Base-by-base conservation (phyloP, 2,329 filamentous ascomycete genomes). In the Talaromyces pinophilus region DNA sequence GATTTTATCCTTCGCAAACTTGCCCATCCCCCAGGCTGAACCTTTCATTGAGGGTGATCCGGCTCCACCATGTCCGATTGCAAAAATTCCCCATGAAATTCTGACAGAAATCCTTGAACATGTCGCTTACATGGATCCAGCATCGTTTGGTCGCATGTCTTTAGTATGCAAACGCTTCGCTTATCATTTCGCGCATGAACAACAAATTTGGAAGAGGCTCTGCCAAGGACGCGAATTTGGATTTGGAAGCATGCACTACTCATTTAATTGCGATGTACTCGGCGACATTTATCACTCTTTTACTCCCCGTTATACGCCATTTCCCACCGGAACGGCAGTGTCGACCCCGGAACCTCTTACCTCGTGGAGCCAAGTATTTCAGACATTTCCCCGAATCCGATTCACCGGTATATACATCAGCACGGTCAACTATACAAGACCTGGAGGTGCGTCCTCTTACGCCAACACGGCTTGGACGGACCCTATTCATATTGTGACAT, bases 381-480 rank as follows among this genome's bases (percentile, higher is more conserved):
- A 90, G 46, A 82, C 83, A 5, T 90, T 93, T 15, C 94, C 95
- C 2, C 89, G 95, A 52, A 85, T 98, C 67, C 92, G 95, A 66
- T 99, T 96, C 83, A 95, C 95, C 73, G 95, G 95, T 30, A 91
- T 92, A 79, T 99, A 99, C 81, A 98, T 99, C 78, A 92, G 89
- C 77, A 98, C 94, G 0, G 93, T 97, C 67, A 98, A 98, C 81
- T 99, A 99, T 80, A 88, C 92, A 60, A 91, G 95, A 28, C 83
- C 92, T 0, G 95, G 95, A 38, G 90, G 90, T 67, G 85, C 89
- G 11, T 89, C 88, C 2, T 85, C 86, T 22, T 76, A 77, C 67
- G 90, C 88, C 69, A 88, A 88, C 64, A 81, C 90, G 19, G 90
- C 91, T 1, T 97, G 93, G 92, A 83, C 82, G 72, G 90, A 86